Percentiles rank a stretch among this genome's conserved stretches.
These are phyloP conservation scores for Schwanniomyces yamadae DNA, from an alignment of 805 yeast species.

Conservation along the genomic window DNA sequence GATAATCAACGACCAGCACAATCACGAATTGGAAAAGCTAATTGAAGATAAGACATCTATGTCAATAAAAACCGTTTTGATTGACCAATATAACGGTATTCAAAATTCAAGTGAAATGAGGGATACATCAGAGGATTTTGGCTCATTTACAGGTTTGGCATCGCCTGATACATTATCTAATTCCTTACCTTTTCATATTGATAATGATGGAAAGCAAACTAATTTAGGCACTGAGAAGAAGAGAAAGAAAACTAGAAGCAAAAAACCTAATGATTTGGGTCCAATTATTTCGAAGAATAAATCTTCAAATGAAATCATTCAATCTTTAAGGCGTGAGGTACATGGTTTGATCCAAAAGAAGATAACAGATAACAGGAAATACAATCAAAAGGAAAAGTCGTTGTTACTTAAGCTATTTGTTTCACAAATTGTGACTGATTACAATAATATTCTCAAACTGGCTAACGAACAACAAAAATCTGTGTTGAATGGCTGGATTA, in stretches of 20 bases:
- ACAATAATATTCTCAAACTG: slow-evolving; percentile 1
- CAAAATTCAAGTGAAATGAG: slow-evolving; percentile 1
- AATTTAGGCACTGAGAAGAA: not conserved
- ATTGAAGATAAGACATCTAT: not conserved
- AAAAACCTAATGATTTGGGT: not conserved
- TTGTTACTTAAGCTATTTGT: slow-evolving; percentile 13
- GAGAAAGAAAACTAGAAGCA: not conserved
- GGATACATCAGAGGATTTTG: slow-evolving; percentile 6
- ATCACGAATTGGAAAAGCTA: slow-evolving; percentile 36
- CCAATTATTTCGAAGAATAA: not conserved
- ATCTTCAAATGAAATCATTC: slow-evolving; percentile 2
- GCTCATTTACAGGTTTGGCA: slow-evolving; percentile 4
- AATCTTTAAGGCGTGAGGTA: slow-evolving; percentile 7
- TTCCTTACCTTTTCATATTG: not conserved
- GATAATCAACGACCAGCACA: slow-evolving; percentile 58
- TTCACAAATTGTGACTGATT: slow-evolving; percentile 13
- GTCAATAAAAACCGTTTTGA: not conserved
- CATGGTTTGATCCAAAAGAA: slow-evolving; percentile 5
- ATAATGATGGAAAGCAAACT: not conserved
- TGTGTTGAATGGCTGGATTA: slow-evolving; percentile 11
- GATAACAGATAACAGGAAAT: slow-evolving; percentile 8
- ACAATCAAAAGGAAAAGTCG: slow-evolving; percentile 11
- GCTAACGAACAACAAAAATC: slow-evolving; percentile 8
- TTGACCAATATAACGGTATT: slow-evolving; percentile 1
- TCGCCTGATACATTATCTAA: slow-evolving; percentile 4